Base-by-base conservation (phyloP, 768 basidiomycete species). In the Boletus vermiculosoides region DNA sequence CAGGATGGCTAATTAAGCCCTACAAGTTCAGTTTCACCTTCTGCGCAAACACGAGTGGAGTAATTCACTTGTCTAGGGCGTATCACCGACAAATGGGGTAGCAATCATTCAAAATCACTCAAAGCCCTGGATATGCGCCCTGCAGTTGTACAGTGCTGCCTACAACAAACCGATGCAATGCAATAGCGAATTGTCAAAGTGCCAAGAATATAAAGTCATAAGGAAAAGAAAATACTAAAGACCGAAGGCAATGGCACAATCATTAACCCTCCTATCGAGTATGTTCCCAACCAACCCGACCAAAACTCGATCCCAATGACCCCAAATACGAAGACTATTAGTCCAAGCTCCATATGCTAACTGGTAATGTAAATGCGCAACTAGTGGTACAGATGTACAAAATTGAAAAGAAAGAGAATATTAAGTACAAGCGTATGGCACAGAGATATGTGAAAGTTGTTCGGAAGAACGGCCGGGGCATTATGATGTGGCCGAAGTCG, bases 291-390 rank as follows among this genome's bases (percentile, higher is more conserved):
- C 63, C 58, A 64, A 67, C 52, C 65, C 54, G 62, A 69, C 64
- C 65, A 62, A 65, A 52, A 60, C 69, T 69, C 58, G 65, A 68
- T 60, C 56, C 61, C 61, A 66, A 65, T 63, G 65, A 64, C 40
- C 63, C 67, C 58, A 61, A 62, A 60, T 64, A 59, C 53, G 52
- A 46, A 60, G 34, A 63, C 52, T 34, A 73, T 72, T 72, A 73
- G 69, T 67, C 72, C 71, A 65, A 57, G 40, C 52, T 59, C 64
- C 65, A 56, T 73, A 73, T 61, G 58, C 63, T 72, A 73, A 61
- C 64, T 57, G 54, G 63, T 72, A 72, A 59, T 57, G 68, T 72
- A 72, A 72, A 74, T 64, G 66, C 65, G 71, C 65, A 67, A 58
- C 57, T 73, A 52, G 52, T 63, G 55, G 63, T 72, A 72, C 71